Evolutionary conservation across 1,284 basidiomycete genomes (phyloP).

Genomic region (Ustilago tritici): DNA sequence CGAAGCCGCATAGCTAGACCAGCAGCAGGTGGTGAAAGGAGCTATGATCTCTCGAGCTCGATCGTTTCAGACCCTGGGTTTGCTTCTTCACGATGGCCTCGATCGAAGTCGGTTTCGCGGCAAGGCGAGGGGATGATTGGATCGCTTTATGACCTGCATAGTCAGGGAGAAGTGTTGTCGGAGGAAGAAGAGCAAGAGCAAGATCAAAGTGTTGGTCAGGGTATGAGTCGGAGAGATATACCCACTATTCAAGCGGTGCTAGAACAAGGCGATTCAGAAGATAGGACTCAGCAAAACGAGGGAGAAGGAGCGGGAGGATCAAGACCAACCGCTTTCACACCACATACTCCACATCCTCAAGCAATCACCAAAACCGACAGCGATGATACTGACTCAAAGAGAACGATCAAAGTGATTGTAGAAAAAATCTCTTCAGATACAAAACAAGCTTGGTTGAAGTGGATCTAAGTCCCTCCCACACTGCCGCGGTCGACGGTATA

Average conservation of each 20-base stretch:
- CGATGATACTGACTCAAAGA: background rate
- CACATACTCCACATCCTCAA: slow-evolving; percentile 38
- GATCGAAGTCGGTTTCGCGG: slow-evolving; percentile 17
- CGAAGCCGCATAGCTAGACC: background rate
- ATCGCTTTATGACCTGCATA: slow-evolving; percentile 33
- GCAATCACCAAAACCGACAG: background rate
- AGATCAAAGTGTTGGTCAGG: background rate
- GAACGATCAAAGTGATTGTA: slow-evolving; percentile 40
- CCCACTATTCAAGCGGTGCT: slow-evolving; percentile 38
- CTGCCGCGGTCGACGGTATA: background rate
- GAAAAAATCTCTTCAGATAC: slow-evolving; percentile 48
- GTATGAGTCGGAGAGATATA: background rate
- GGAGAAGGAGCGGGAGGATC: background rate
- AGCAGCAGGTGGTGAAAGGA: background rate
- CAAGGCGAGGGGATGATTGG: slow-evolving; percentile 25
- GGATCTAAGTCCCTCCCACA: slow-evolving; percentile 22
- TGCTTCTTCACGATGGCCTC: slow-evolving; percentile 16
- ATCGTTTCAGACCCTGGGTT: slow-evolving; percentile 47
- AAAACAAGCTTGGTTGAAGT: slow-evolving; percentile 53
- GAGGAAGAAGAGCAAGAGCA: slow-evolving; percentile 44
- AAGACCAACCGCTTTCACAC: slow-evolving; percentile 9
- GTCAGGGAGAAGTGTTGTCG: slow-evolving; percentile 35
- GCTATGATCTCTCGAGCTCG: slow-evolving; percentile 35
- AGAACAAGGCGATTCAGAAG: background rate
- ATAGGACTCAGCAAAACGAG: background rate